Conservation (phyloP, 352 stramenopile species). For the Phytophthora quininea region DNA sequence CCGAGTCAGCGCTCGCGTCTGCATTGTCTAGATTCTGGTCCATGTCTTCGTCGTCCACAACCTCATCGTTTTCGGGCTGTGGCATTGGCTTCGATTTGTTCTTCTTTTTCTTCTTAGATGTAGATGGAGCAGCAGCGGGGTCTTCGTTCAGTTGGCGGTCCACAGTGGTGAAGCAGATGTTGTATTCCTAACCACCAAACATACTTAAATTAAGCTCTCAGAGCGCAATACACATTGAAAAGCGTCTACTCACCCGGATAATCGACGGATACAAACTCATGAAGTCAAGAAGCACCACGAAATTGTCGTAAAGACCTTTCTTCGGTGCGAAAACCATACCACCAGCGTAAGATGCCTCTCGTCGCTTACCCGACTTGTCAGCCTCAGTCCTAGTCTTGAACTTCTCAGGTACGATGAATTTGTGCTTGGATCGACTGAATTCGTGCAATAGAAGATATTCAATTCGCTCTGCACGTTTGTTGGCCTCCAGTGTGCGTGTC, state of each 20-base stretch:
- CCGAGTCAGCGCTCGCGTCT: constrained; percentile 76
- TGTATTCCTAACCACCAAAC: constrained; percentile 94
- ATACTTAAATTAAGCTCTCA: neutral
- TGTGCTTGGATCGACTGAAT: constrained; percentile 94
- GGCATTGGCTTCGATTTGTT: constrained; percentile 62
- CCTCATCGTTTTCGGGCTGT: constrained; percentile 64
- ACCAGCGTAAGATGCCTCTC: constrained; percentile 96
- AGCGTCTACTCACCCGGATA: constrained; percentile 81
- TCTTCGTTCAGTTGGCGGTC: constrained; percentile 83
- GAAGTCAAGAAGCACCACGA: constrained; percentile 99
- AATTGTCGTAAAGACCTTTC: constrained; percentile 99
- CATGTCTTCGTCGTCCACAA: constrained; percentile 81
- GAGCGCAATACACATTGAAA: neutral
- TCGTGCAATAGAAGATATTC: constrained; percentile 99
- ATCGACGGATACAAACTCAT: constrained; percentile 99
- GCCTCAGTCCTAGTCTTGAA: constrained; percentile 73
- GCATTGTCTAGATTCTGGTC: constrained; percentile 71
- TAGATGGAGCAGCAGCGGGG: constrained; percentile 26
- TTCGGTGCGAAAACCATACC: constrained; percentile 99
- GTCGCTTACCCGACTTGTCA: constrained; percentile 60
- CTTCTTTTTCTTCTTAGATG: constrained; percentile 66
- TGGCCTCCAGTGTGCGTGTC: constrained; percentile 95
- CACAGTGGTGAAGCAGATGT: constrained; percentile 99
- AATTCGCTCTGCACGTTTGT: constrained; percentile 98
- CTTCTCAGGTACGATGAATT: constrained; percentile 98